Evolutionary conservation across 2,329 filamentous ascomycete genomes (phyloP).

Genomic region (Xylariaceae sp.): DNA sequence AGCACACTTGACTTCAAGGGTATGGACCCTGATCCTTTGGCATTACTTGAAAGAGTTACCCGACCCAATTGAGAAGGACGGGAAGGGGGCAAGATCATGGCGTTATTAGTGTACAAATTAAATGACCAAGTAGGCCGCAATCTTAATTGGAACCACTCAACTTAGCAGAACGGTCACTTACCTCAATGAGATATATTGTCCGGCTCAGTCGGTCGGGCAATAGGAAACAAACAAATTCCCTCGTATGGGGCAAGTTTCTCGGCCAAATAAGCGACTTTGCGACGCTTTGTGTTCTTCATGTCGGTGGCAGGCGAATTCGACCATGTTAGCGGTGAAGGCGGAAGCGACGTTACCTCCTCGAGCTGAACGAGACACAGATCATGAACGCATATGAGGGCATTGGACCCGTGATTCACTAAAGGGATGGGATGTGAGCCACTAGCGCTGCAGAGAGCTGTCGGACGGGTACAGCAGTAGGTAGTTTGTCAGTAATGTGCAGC

Average conservation of each 20-base stretch:
- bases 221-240: constrained; percentile 6
- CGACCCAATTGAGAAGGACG: constrained; percentile 2
- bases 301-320: not conserved
- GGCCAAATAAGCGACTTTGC: not conserved
- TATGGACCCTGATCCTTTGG: constrained; percentile 8
- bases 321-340: constrained; percentile 10
- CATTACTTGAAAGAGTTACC: constrained; percentile 8
- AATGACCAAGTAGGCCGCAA: constrained; percentile 2
- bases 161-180: constrained; percentile 6
- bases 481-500: not conserved
- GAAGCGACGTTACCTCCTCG: constrained; percentile 6
- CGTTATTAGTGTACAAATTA: not conserved
- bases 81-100: constrained; percentile 3
- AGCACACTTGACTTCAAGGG: constrained; percentile 5
- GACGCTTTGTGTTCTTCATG: not conserved
- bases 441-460: constrained; percentile 3
- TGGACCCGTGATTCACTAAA: not conserved
- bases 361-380: constrained; percentile 2
- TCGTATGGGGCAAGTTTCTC: not conserved
- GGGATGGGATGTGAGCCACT: not conserved
- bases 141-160: constrained; percentile 11
- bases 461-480: not conserved
- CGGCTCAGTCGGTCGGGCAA: constrained; percentile 2
- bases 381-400: too few relatives aligned
- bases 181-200: constrained; percentile 10